Conservation (phyloP, 148 eudicot genomes). For the Cornus florida region DNA sequence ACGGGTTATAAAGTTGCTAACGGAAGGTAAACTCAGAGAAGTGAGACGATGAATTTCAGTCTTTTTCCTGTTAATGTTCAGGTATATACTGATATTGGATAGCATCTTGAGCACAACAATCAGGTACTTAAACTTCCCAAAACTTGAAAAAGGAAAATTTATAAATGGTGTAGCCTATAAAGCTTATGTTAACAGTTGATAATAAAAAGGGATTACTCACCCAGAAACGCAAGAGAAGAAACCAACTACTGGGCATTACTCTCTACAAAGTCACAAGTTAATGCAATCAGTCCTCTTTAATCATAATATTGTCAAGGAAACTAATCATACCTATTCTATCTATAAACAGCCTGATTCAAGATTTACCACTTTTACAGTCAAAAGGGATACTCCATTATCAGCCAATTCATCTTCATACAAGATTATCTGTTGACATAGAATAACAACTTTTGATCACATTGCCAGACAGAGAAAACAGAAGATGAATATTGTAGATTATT, state of each 20-base stretch:
- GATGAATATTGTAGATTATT: not conserved
- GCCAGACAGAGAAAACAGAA: slow-evolving; percentile 7
- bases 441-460: slow-evolving; percentile 10
- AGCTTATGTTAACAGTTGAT: not conserved
- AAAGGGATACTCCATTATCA: slow-evolving; percentile 84
- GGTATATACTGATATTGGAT: not conserved
- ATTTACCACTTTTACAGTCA: slow-evolving; percentile 95
- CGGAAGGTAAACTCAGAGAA: not conserved
- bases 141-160: not conserved
- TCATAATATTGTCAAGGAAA: slow-evolving; percentile 9
- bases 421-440: slow-evolving; percentile 55
- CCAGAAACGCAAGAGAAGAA: slow-evolving; percentile 92
- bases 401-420: slow-evolving; percentile 96
- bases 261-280: slow-evolving; percentile 51
- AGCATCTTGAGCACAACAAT: not conserved
- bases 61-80: not conserved
- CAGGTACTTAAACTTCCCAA: not conserved
- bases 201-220: slow-evolving; percentile 43
- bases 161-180: not conserved
- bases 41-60: not conserved
- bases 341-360: not conserved
- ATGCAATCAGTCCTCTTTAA: slow-evolving; percentile 21
- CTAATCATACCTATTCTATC: not conserved
- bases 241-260: slow-evolving; percentile 96
- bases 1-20: not conserved